phyloP scores from a whole-genome alignment of 768 basidiomycete genomes.

The Lactarius quietus region DNA sequence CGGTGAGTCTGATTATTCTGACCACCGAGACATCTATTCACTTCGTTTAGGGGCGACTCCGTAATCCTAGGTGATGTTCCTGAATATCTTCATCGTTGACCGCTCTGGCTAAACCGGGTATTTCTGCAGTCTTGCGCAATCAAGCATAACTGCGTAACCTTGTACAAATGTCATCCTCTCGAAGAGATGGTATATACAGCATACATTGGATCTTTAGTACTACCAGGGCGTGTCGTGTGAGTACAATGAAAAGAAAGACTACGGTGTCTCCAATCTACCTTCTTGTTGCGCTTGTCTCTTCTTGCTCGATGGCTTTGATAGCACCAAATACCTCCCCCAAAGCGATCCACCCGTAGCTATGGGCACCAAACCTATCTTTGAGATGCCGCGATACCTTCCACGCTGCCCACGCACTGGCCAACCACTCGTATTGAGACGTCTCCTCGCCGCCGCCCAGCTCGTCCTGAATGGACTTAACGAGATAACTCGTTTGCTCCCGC shows the following conservation, averaged over 20 bases:
- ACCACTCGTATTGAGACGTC: constrained; percentile 36
- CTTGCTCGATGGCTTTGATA: constrained; percentile 44
- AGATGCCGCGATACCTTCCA: constrained; percentile 44
- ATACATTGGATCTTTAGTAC: constrained; percentile 1
- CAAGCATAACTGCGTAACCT: constrained; percentile 42
- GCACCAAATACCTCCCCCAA: constrained; percentile 55
- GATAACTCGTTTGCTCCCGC: constrained; percentile 50
- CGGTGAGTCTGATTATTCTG: constrained; percentile 47
- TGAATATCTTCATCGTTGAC: constrained; percentile 28
- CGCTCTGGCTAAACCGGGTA: constrained; percentile 31
- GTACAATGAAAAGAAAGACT: not conserved
- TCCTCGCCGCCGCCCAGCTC: constrained; percentile 51
- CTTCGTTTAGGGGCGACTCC: constrained; percentile 75
- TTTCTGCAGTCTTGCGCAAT: constrained; percentile 63
- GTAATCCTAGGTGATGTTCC: constrained; percentile 79
- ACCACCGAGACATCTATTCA: constrained; percentile 21
- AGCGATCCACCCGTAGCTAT: constrained; percentile 60
- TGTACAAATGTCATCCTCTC: not conserved
- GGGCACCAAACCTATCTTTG: constrained; percentile 48
- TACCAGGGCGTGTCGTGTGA: not conserved
- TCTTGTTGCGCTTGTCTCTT: constrained; percentile 25
- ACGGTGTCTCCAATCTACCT: constrained; percentile 1
- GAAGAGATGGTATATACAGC: not conserved
- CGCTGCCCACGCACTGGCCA: constrained; percentile 52
- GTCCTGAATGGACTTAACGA: constrained; percentile 49